Evolutionary conservation across 768 basidiomycete genomes (phyloP), one percentile per base, ranked within the genome.

Genomic region (Xerocomellus intermedius): DNA sequence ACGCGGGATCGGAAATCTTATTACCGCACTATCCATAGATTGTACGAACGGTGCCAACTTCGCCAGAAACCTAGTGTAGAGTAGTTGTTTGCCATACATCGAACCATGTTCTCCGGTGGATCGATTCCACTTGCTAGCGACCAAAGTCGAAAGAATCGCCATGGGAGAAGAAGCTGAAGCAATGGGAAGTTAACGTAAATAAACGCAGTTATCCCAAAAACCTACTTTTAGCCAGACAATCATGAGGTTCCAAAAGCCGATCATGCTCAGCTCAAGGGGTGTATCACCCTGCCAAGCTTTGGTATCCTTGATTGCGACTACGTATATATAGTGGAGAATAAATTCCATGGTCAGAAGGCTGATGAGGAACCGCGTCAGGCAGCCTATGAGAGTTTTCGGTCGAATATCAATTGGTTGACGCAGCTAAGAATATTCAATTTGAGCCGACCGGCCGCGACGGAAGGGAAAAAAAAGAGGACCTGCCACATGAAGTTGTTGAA

Each of bases 31-130:
- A 95, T 77, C 97, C 96, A 98, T 14, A 97, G 80, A 65, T 98
- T 99, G 72, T 94, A 98, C 58, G 89, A 92, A 8, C 97, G 79
- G 69, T 98, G 96, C 97, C 96, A 98, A 59, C 87, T 87, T 58
- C 94, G 74, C 97, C 97, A 98, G 72, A 99, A 98, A 0, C 94
- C 94, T 10, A 87, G 69, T 0, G 86, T 82, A 1, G 95, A 97
- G 68, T 98, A 98, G 69, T 98, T 98, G 70, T 98, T 99, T 21
- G 85, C 90, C 86, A 98, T 89, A 66, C 97, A 98, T n/a, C 97
- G 82, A 13, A 99, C 81, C 97, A 98, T 97, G 71, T 99, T 99
- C 71, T 99, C 97, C 0, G 96, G 97, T 0, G 94, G 89, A 63
- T 97, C 92, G 33, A 98, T 81, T 0, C 91, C 91, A 63, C 94